Base-by-base conservation (phyloP, 2,329 filamentous ascomycete genomes). In the Aspergillus sp. region DNA sequence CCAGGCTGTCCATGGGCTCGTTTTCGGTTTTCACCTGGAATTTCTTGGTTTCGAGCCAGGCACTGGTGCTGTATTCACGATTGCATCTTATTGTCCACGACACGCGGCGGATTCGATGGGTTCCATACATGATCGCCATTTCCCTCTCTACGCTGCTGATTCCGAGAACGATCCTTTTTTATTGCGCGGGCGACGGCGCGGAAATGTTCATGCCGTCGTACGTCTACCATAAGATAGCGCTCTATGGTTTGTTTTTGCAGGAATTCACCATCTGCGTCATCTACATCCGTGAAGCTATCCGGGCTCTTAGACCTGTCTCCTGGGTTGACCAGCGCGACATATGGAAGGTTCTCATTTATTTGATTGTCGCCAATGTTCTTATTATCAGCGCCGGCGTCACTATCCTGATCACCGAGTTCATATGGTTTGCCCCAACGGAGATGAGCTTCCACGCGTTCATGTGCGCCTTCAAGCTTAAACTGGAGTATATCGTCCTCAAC, bases 251-350 rank as follows among this genome's bases (percentile, higher is more conserved):
- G 41, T 68, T 64, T 34, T 24, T 67, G 3, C 70, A 73, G 37
- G 71, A 75, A 35, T 50, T 65, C 17, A 49, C 71, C 27, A 61
- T 75, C 30, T 69, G 67, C 3, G 52, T 52, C 1, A 51, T 71
- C 13, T 74, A 72, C 47, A 68, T 74, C 24, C 53, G 49, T 43
- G 66, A 72, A 40, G 66, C 70, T 0, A 43, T 64, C 27, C 61
- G 56, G 2, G 40, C 40, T 3, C 40, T 55, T 1, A 40, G 42
- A 4, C 48, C 48, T 59, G 54, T 72, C 5, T 22, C 19, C 5
- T 6, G 19, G 6, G 12, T 51, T 72, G 22, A 53, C 55, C 4
- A 34, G 60, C 2, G 44, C 10, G 45, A 52, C 30, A 58, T 56
- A 4, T 51, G 52, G 17, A 48, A 51, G 15, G 53, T 68, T 11